A percentile compares a stretch with the other conserved stretches of the same genome.
phyloP scores from a whole-genome alignment of 306 rosid genomes.

The Malus asiatica region DNA sequence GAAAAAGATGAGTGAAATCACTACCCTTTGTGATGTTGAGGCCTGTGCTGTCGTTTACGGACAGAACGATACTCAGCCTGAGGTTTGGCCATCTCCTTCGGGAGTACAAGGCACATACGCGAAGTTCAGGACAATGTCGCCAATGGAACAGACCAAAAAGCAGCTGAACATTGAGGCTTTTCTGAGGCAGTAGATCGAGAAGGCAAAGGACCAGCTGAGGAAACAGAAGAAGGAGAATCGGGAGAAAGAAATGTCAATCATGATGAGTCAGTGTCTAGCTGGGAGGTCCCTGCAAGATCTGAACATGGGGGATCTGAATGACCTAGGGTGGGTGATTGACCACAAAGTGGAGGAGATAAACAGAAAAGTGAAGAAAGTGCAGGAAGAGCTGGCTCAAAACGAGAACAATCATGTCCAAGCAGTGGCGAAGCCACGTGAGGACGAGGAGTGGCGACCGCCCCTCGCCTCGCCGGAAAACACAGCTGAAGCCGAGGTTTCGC shows the following conservation, averaged over 20 bases:
- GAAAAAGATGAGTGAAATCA: not conserved
- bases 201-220: slow-evolving; percentile 22
- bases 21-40: slow-evolving; percentile 18
- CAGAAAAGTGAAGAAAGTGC: not conserved
- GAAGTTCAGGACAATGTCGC: slow-evolving; percentile 14
- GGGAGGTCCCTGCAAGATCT: not conserved
- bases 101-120: slow-evolving; percentile 5
- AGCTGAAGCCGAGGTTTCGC: too few species aligned
- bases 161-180: slow-evolving; percentile 32
- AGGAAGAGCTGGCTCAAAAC: not conserved
- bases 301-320: slow-evolving; percentile 16
- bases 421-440: too few species aligned
- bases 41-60: slow-evolving; percentile 42
- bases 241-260: slow-evolving; percentile 19
- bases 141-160: slow-evolving; percentile 30
- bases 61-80: slow-evolving; percentile 18
- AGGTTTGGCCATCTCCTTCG: slow-evolving; percentile 26
- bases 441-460: too few species aligned
- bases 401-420: not conserved
- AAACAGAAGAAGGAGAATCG: slow-evolving; percentile 17
- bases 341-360: slow-evolving; percentile 12
- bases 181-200: slow-evolving; percentile 22
- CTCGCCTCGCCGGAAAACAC: too few species aligned
- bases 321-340: slow-evolving; percentile 22
- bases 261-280: slow-evolving; percentile 19